A percentile compares a stretch with the other conserved stretches of the same genome.
phyloP scores from a whole-genome alignment of 768 basidiomycete species.

The Lepiota venenata region DNA sequence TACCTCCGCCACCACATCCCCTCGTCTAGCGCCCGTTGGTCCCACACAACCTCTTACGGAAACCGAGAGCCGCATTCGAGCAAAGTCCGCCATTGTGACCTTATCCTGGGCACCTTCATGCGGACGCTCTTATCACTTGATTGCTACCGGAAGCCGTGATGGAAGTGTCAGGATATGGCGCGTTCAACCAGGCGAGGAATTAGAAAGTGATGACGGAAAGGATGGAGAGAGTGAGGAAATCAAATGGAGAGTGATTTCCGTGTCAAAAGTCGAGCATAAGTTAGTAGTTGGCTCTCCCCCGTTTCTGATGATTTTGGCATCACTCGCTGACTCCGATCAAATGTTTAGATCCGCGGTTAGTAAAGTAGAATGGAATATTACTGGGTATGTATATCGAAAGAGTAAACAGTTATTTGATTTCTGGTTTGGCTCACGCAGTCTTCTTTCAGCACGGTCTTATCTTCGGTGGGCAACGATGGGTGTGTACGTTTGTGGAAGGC shows the following conservation, averaged over 20 bases:
- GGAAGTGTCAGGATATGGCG: slow-evolving; percentile 91
- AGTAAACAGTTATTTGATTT: slow-evolving; percentile 9
- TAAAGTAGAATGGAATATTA: slow-evolving; percentile 93
- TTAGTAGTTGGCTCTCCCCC: slow-evolving; percentile 29
- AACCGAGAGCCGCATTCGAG: slow-evolving; percentile 18
- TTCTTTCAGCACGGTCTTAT: slow-evolving; percentile 67
- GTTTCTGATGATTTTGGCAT: not conserved
- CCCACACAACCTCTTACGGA: not conserved
- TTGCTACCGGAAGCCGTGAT: slow-evolving; percentile 88
- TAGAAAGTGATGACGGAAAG: slow-evolving; percentile 31
- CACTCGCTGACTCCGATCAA: not conserved
- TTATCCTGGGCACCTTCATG: slow-evolving; percentile 94
- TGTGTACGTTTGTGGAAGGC: slow-evolving; percentile 84
- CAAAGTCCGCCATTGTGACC: slow-evolving; percentile 68
- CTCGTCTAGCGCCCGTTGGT: slow-evolving; percentile 10
- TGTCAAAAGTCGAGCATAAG: slow-evolving; percentile 89
- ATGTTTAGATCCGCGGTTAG: slow-evolving; percentile 63
- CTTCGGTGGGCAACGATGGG: slow-evolving; percentile 82
- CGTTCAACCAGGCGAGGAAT: slow-evolving; percentile 57
- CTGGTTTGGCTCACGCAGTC: not conserved
- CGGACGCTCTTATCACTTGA: slow-evolving; percentile 90
- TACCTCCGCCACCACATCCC: not conserved
- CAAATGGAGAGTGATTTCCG: slow-evolving; percentile 70
- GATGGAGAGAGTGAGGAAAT: slow-evolving; percentile 43
- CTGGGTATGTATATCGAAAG: slow-evolving; percentile 46